Evolutionary conservation across 306 rosid species (phyloP), one percentile per base, ranked within the genome.

Genomic region (Casuarina cunninghamiana): DNA sequence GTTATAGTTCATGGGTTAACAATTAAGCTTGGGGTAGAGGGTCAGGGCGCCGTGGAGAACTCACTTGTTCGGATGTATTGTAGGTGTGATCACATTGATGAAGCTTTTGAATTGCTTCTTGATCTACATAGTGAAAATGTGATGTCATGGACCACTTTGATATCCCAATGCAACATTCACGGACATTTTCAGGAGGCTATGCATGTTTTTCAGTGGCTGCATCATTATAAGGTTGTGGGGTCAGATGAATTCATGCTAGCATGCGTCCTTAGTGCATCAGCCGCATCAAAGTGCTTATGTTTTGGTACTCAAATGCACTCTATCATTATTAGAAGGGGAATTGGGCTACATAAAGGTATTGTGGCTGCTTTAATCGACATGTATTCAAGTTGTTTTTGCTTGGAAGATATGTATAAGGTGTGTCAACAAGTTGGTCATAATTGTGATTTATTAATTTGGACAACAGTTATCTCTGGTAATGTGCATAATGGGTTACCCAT

Each of bases 21-120:
- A 65, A n/a, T 41, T 65, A 65, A 65, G 71, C 71, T 65, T 65
- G 49, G 49, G 71, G 16, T 65, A 48, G 71, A 16, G 41, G 71
- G 71, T 65, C 71, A 65, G 42, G 71, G 71, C 17, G 12, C 16
- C 1, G 49, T 65, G 71, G 71, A 65, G 71, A 65, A 41, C 71
- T 6, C 71, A 42, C 71, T 65, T 65, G 71, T 65, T 65, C 46
- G 71, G 49, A 41, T 65, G 71, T 65, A 65, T 39, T 65, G 71
- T 65, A 39, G 48, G 39, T 39, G 45, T 65, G 49, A 48, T 41
- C 32, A 46, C 49, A 39, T 41, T 46, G 13, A 16, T 65, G 71
- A 65, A 65, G 71, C 71, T 65, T 65, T 65, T 65, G 71, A 65
- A 21, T 39, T 41, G 49, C 71, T 65, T 42, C 71, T 65, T 65